These are phyloP conservation scores for Colletotrichum tamarilloi DNA, from an alignment of 2,329 filamentous ascomycete genomes.

Conservation along the genomic window DNA sequence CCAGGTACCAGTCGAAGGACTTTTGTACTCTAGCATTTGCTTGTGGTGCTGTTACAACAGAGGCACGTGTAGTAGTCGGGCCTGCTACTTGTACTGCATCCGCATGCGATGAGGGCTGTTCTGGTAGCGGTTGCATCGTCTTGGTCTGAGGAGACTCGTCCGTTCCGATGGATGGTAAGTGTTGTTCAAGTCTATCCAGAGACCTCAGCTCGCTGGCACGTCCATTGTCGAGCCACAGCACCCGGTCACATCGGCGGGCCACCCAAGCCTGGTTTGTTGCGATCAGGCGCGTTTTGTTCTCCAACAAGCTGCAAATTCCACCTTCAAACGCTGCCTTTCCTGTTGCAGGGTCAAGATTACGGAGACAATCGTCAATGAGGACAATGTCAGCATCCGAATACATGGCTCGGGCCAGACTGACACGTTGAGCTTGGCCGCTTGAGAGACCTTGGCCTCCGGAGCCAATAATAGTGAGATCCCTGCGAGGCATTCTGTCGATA, in stretches of 20 bases:
- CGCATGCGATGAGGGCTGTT: background rate
- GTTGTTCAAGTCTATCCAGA: background rate
- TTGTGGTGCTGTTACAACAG: too few relatives aligned
- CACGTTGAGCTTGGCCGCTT: slow-evolving; percentile 84
- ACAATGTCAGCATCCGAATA: slow-evolving; percentile 3
- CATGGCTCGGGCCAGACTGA: slow-evolving; percentile 84
- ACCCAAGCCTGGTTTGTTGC: background rate
- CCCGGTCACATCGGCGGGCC: background rate
- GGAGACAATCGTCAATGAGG: background rate
- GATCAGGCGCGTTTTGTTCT: background rate
- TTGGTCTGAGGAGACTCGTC: background rate
- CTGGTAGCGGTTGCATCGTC: background rate
- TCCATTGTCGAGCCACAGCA: slow-evolving; percentile 4
- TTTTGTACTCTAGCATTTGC: too few relatives aligned
- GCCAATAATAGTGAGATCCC: slow-evolving; percentile 71
- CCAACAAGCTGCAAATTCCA: background rate
- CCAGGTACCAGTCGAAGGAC: background rate
- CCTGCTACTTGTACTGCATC: too few relatives aligned
- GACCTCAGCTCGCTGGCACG: background rate
- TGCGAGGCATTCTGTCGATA: background rate
- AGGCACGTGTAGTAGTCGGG: too few relatives aligned
- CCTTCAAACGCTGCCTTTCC: background rate
- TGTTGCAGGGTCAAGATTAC: background rate
- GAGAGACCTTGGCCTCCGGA: slow-evolving; percentile 80
- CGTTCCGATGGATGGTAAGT: background rate